Conservation (phyloP, 2,329 filamentous ascomycete genomes). For the Cytospora schulzeri region DNA sequence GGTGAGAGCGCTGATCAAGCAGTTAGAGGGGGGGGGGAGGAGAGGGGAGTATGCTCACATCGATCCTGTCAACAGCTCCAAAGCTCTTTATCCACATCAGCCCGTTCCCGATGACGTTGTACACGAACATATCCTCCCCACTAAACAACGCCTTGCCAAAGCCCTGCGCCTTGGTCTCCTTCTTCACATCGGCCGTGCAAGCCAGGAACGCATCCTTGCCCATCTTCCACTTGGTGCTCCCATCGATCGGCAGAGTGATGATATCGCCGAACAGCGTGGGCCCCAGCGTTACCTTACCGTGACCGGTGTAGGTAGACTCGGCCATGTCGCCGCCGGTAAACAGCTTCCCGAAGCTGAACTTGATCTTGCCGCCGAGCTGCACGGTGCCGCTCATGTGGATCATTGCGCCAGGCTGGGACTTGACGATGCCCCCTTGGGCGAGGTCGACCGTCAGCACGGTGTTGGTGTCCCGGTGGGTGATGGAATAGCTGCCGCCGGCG, state of each 20-base stretch:
- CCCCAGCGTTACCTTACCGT: conserved; percentile 27
- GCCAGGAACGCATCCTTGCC: conserved; percentile 31
- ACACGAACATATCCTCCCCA: conserved; percentile 31
- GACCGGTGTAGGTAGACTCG: conserved; percentile 29
- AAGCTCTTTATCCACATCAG: conserved; percentile 31
- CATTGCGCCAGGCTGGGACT: conserved; percentile 30
- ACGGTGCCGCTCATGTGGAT: conserved; percentile 31
- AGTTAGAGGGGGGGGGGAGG: neutral
- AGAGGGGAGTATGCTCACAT: conserved; percentile 24
- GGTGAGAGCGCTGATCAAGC: no score
- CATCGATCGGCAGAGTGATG: conserved; percentile 29
- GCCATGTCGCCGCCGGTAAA: conserved; percentile 29
- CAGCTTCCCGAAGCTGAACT: conserved; percentile 31
- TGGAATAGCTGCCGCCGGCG: conserved; percentile 27
- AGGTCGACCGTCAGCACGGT: conserved; percentile 28
- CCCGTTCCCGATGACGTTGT: conserved; percentile 28
- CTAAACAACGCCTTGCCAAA: conserved; percentile 31
- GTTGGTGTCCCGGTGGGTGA: conserved; percentile 21
- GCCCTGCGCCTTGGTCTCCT: conserved; percentile 30
- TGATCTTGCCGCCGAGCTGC: conserved; percentile 29
- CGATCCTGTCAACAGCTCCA: conserved; percentile 30
- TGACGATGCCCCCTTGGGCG: conserved; percentile 25
- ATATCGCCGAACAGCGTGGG: conserved; percentile 31
- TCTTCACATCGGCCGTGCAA: conserved; percentile 28
- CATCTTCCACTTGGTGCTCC: conserved; percentile 26